phyloP scores from a whole-genome alignment of 108 stramenopile genomes.

The Asterionellopsis glacialis region DNA sequence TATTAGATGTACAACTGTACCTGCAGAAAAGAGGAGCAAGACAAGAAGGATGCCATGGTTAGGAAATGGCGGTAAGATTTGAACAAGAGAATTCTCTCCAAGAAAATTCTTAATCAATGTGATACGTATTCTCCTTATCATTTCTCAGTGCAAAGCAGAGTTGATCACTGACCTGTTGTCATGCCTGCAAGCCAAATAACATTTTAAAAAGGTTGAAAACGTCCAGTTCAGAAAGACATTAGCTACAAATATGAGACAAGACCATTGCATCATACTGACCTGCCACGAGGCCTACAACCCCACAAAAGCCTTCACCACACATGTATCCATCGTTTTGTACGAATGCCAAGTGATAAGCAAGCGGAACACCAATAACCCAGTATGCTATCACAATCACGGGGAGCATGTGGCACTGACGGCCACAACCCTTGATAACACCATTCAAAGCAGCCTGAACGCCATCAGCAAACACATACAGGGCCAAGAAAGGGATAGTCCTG shows the following conservation, averaged over 20 bases:
- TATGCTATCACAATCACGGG: conserved; percentile 60
- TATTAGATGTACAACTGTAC: conserved; percentile 62
- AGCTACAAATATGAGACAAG: too few species aligned
- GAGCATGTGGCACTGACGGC: conserved; percentile 38
- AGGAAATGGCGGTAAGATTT: too few species aligned
- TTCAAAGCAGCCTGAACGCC: conserved; percentile 60
- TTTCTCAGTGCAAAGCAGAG: conserved; percentile 12
- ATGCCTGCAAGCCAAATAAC: too few species aligned
- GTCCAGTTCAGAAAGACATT: too few species aligned
- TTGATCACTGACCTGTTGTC: too few species aligned
- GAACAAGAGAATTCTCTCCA: too few species aligned
- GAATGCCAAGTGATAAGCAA: conserved; percentile 56
- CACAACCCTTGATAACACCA: conserved; percentile 61
- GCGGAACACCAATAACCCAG: conserved; percentile 57
- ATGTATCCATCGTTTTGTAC: conserved; percentile 17
- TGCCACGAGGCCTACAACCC: conserved; percentile 51
- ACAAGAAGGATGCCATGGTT: too few species aligned
- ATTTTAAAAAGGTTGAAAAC: too few species aligned
- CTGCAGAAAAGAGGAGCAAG: background rate
- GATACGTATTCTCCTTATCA: conserved; percentile 14
- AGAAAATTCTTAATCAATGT: too few species aligned
- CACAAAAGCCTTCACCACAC: conserved; percentile 39
- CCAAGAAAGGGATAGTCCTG: conserved; percentile 42
- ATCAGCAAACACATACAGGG: conserved; percentile 61
- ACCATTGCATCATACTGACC: conserved; percentile 6